Conservation (phyloP, 768 basidiomycete species). For the Xerocomus potaroensis region DNA sequence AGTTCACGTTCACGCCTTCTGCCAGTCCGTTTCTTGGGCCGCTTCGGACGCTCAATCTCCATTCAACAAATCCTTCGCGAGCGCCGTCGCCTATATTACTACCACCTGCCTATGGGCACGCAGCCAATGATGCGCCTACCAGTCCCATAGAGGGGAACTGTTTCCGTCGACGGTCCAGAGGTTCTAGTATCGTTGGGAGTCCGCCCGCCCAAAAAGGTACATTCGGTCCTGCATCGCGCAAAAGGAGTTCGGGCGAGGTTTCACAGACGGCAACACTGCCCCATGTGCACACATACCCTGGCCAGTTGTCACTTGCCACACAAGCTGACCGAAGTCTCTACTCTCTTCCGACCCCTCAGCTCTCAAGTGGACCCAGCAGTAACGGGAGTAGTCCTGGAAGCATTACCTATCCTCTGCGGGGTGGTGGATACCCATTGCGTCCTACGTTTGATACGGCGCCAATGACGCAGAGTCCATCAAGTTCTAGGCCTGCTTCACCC, state of each 20-base stretch:
- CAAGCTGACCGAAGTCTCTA: conserved; percentile 22
- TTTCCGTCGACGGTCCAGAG: conserved; percentile 24
- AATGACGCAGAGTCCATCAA: conserved; percentile 43
- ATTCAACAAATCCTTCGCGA: conserved; percentile 63
- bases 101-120: conserved; percentile 41
- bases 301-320: conserved; percentile 28
- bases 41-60: conserved; percentile 69
- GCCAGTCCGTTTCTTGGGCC: conserved; percentile 81
- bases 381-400: conserved; percentile 60
- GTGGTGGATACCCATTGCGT: conserved; percentile 12
- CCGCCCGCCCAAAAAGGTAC: conserved; percentile 32
- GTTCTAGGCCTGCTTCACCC: conserved; percentile 62
- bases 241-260: conserved; percentile 31
- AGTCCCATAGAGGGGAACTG: conserved; percentile 34
- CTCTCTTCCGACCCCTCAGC: conserved; percentile 52
- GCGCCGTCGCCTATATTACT: conserved; percentile 69
- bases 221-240: conserved; percentile 22
- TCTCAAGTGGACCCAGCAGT: conserved; percentile 59
- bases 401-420: conserved; percentile 37
- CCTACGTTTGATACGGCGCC: conserved; percentile 21
- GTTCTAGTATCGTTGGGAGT: conserved; percentile 34
- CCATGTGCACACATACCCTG: conserved; percentile 32
- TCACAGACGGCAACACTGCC: conserved; percentile 26
- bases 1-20: conserved; percentile 56
- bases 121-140: conserved; percentile 24